phyloP scores from a whole-genome alignment of 352 stramenopile genomes.

The Phytophthora cajani region DNA sequence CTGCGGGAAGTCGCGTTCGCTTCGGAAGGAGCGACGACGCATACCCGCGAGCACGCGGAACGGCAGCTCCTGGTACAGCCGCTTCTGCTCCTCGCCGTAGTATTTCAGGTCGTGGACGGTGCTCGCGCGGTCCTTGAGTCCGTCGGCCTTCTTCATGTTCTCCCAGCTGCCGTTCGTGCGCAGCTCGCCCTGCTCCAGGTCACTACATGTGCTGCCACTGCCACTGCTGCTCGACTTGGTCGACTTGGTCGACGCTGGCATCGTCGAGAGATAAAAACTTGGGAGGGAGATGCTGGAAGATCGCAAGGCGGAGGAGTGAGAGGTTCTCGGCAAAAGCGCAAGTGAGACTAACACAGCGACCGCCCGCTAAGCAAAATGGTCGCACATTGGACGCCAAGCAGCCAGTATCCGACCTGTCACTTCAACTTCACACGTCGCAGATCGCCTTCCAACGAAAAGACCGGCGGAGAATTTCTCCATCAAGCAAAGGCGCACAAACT shows the following conservation, averaged over 20 bases:
- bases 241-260: conserved; percentile 15
- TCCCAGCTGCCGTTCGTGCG: conserved; percentile 54
- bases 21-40: conserved; percentile 69
- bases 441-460: conserved; percentile 11
- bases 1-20: conserved; percentile 65
- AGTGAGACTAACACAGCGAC: conserved; percentile 11
- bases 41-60: conserved; percentile 70
- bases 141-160: conserved; percentile 64
- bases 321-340: conserved; percentile 12
- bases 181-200: conserved; percentile 25
- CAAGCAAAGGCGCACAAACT: too few species aligned
- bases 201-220: background rate
- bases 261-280: background rate
- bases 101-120: conserved; percentile 72
- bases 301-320: background rate
- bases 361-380: background rate
- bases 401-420: conserved; percentile 27
- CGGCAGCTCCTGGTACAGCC: conserved; percentile 72
- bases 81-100: conserved; percentile 73
- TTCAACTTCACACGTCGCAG: conserved; percentile 33
- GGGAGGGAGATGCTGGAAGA: background rate
- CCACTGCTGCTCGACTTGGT: conserved; percentile 8
- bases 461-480: conserved; percentile 3
- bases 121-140: conserved; percentile 72
- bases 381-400: conserved; percentile 12